Evolutionary conservation across 768 basidiomycete genomes (phyloP).

Genomic region (Leccinum disarticulatum): DNA sequence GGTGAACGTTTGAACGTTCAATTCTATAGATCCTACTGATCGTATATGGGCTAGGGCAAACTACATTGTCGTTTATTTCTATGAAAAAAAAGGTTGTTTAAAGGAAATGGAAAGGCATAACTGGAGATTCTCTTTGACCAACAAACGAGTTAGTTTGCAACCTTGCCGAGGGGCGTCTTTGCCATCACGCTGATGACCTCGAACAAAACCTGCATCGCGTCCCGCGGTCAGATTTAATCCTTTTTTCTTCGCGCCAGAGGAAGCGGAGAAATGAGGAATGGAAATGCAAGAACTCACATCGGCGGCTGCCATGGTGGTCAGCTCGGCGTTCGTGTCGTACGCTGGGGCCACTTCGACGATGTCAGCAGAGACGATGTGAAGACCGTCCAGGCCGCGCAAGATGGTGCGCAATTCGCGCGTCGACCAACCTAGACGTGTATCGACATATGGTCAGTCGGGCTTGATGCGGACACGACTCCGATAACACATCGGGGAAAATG

Average conservation of each 20-base stretch:
- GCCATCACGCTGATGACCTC: slow-evolving; percentile 79
- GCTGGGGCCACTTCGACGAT: slow-evolving; percentile 86
- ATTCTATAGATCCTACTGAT: no score
- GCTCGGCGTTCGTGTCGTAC: slow-evolving; percentile 67
- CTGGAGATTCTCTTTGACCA: background rate
- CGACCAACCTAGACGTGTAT: slow-evolving; percentile 50
- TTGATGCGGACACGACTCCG: background rate
- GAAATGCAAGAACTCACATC: slow-evolving; percentile 40
- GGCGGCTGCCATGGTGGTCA: slow-evolving; percentile 63
- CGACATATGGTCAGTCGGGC: background rate
- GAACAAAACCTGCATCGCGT: slow-evolving; percentile 55
- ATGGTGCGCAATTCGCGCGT: slow-evolving; percentile 80
- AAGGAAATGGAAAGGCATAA: background rate
- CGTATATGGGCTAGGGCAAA: no score
- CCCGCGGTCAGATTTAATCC: slow-evolving; percentile 4
- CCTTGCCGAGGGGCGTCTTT: slow-evolving; percentile 73
- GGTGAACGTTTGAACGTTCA: no score
- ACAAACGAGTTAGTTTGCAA: slow-evolving; percentile 21
- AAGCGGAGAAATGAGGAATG: background rate
- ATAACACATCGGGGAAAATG: no score
- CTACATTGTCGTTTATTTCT: no score
- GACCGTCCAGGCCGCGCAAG: slow-evolving; percentile 70
- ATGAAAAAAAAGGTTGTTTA: background rate
- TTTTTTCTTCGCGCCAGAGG: no score
- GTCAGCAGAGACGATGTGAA: slow-evolving; percentile 77